Percentiles rank a stretch among this genome's conserved stretches.
phyloP scores from a whole-genome alignment of 2,329 filamentous ascomycete species.

The Fusarium acutatum region DNA sequence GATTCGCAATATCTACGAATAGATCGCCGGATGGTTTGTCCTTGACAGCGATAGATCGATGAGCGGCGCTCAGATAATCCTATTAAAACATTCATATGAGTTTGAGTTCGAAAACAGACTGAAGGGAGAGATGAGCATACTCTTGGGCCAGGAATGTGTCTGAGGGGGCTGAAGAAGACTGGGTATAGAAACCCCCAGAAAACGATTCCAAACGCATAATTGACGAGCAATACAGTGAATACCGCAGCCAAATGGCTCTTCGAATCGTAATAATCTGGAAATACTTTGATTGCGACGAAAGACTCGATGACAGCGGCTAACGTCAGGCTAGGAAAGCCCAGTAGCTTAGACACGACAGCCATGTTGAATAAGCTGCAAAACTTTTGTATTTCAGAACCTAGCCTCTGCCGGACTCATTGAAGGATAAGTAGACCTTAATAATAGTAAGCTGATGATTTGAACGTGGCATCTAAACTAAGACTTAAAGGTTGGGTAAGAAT shows the following conservation, averaged over 20 bases:
- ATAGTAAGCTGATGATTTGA: neutral
- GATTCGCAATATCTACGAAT: constrained; percentile 36
- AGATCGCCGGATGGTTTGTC: constrained; percentile 36
- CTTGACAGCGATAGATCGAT: constrained; percentile 29
- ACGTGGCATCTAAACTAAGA: neutral
- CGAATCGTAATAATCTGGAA: constrained; percentile 29
- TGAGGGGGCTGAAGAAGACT: constrained; percentile 31
- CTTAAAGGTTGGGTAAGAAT: neutral
- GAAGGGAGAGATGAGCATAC: neutral
- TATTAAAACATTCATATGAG: neutral
- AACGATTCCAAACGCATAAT: constrained; percentile 32
- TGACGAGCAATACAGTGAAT: constrained; percentile 6
- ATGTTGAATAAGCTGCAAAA: constrained; percentile 3
- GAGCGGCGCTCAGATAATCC: constrained; percentile 31
- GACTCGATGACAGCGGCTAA: constrained; percentile 38
- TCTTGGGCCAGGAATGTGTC: constrained; percentile 34
- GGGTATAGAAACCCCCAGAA: constrained; percentile 36
- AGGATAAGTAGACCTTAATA: neutral
- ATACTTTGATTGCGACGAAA: constrained; percentile 39
- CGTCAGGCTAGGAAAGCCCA: constrained; percentile 25
- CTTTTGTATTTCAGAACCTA: neutral
- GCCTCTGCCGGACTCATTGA: neutral
- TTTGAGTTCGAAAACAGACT: neutral
- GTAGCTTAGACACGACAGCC: constrained; percentile 17
- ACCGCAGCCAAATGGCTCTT: constrained; percentile 27